Base-by-base conservation (phyloP, 2,329 filamentous ascomycete genomes). In the Lecanosticta acicola region DNA sequence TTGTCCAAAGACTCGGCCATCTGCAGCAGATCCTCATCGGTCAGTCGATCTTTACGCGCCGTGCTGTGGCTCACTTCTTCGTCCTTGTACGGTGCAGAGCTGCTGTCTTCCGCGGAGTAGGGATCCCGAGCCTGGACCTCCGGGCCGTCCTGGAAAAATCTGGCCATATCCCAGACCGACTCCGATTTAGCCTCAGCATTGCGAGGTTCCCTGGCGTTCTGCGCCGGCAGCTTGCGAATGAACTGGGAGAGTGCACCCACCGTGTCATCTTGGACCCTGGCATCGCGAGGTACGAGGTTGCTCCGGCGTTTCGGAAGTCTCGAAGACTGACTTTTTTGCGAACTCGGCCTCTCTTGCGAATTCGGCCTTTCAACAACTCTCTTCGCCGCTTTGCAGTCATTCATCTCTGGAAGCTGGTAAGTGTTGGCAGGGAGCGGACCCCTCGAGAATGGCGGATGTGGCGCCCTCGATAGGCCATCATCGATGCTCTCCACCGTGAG, bases 211-310 rank as follows among this genome's bases (percentile, higher is more conserved):
- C 20, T 50, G 46, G 13, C 43, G 42, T 32, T 50, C 14, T 37
- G 46, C 13, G 43, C 32, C 9, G 52, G 52, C 3, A 55, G 44
- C 24, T 39, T 39, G 37, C 46, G 36, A 17, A 55, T 52, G 20
- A 41, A 55, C 13, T 39, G 39, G 3, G 52, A 47, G 4, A 55
- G 39, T n/a, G 47, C 46, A 3, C 46, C 37, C 3, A 45, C 39
- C 7, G 49, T 48, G 14, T 46, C 47, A 18, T 41, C 49, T 32
- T 47, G 44, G 3, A 50, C 42, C 37, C 49, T 44, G n/a, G 52
- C 46, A 11, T 55, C 49, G 19, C 52, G 49, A 26, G 52, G 46
- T 18, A 29, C 24, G 11, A 29, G 24, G 24, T 29, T 29, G 24
- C 7, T 29, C 11, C 24, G 24, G 11, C 24, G 24, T 11, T 11